Base-by-base conservation (phyloP, 2,329 filamentous ascomycete species). In the Diaporthe capsici region DNA sequence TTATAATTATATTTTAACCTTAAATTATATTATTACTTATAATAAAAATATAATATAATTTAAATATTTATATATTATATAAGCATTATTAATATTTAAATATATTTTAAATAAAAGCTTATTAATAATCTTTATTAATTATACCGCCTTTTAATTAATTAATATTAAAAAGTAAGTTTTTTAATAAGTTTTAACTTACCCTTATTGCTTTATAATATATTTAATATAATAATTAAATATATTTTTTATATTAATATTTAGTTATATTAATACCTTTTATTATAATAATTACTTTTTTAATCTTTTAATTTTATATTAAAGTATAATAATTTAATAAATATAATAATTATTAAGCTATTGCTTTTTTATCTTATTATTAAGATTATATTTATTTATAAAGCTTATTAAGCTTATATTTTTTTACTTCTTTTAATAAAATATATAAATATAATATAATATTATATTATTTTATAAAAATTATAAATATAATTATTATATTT, bases 271-370 rank as follows among this genome's bases (percentile, higher is more conserved):
- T 13, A 12, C 31, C 5, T 58, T 53, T 8, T 58, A 58, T 10
- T 58, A 58, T 58, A 58, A 58, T 22, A 58, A 7, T 6, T 58
- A 58, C n/a, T 58, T 58, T 22, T 9, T 58, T 58, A 58, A 58
- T 9, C 31, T 58, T 3, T 58, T 58, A 37, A 6, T 58, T 8
- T 58, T 58, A 58, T 58, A 58, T 13, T 58, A n/a, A 22, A 12
- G 2, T n/a, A 58, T 58, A n/a, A 37, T n/a, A 58, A 6, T 37
- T 17, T 58, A 37, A 22, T 58, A 58, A 17, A 58, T 55, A 55
- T 37, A 58, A 58, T 37, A 58, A 10, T 9, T 13, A 6, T n/a
- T 37, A 58, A 58, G 3, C 2, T 37, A 58, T 12, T 37, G 37
- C 4, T 58, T 58, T 12, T 58, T 58, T 58, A 37, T 10, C 2